Percentiles rank a stretch among this genome's conserved stretches.
phyloP scores from a whole-genome alignment of 768 basidiomycete genomes.

The Pleurotus djamor region DNA sequence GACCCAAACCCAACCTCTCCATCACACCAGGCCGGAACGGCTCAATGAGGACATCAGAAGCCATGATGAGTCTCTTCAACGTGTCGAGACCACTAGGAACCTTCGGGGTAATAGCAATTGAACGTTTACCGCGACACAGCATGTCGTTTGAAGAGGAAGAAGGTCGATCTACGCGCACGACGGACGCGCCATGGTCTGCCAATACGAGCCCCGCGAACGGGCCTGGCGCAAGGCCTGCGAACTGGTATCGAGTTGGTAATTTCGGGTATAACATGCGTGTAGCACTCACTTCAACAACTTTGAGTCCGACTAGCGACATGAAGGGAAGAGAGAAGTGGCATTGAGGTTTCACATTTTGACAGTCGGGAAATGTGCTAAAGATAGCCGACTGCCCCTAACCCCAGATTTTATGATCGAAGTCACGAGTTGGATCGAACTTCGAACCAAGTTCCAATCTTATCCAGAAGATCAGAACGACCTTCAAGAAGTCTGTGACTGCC shows the following conservation, averaged over 20 bases:
- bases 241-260: constrained; percentile 38
- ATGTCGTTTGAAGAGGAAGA: constrained; percentile 41
- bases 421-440: too few species aligned
- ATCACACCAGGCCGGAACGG: constrained; percentile 83
- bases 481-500: neutral
- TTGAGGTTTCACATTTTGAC: neutral
- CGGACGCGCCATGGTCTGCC: constrained; percentile 77
- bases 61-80: constrained; percentile 53
- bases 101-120: constrained; percentile 72
- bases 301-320: constrained; percentile 50
- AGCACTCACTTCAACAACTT: constrained; percentile 24
- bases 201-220: constrained; percentile 79
- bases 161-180: constrained; percentile 73
- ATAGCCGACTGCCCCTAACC: too few species aligned
- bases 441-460: too few species aligned
- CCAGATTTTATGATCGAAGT: too few species aligned
- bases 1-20: constrained; percentile 75
- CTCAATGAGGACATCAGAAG: constrained; percentile 82
- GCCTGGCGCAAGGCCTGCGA: constrained; percentile 80
- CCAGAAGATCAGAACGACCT: neutral
- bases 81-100: constrained; percentile 51
- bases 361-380: too few species aligned
- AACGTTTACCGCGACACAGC: constrained; percentile 73
- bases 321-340: neutral
- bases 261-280: neutral